phyloP scores from a whole-genome alignment of 257 asterid genomes.

The Solanum sitiens region DNA sequence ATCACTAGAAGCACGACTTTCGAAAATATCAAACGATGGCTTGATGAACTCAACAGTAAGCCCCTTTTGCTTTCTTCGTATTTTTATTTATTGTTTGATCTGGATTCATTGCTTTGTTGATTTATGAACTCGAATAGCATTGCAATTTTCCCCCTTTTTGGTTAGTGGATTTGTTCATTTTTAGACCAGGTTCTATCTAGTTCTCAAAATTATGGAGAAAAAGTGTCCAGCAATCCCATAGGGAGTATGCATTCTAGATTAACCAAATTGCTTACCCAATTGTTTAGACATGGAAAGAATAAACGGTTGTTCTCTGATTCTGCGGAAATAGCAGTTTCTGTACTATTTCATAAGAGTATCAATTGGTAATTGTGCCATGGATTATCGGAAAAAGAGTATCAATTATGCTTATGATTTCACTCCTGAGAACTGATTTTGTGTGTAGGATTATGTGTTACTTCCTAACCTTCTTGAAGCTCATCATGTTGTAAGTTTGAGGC shows the following conservation, averaged over 20 bases:
- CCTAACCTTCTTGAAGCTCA: not conserved
- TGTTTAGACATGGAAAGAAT: not conserved
- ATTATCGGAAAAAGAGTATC: not conserved
- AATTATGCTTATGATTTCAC: not conserved
- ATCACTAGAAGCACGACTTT: constrained; percentile 46
- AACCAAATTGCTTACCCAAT: not conserved
- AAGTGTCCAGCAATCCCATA: not conserved
- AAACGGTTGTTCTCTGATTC: not conserved
- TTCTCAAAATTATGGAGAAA: not conserved
- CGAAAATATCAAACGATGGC: constrained; percentile 51
- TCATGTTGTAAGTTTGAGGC: not conserved
- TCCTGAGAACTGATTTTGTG: not conserved
- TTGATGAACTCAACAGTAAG: constrained; percentile 61
- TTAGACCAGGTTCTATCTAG: not conserved
- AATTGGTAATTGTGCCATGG: not conserved
- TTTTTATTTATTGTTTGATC: not conserved
- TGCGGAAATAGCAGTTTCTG: not conserved
- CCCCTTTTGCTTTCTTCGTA: not conserved
- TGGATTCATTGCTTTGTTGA: not conserved
- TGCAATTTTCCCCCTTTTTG: not conserved
- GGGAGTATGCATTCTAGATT: not conserved
- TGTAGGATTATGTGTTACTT: not conserved
- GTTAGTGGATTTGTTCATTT: not conserved
- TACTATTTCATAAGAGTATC: not conserved
- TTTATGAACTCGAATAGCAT: not conserved